Percentiles rank a stretch among this genome's conserved stretches.
These are phyloP conservation scores for Fusarium chaquense DNA, from an alignment of 2,329 filamentous ascomycete genomes.

Conservation along the genomic window DNA sequence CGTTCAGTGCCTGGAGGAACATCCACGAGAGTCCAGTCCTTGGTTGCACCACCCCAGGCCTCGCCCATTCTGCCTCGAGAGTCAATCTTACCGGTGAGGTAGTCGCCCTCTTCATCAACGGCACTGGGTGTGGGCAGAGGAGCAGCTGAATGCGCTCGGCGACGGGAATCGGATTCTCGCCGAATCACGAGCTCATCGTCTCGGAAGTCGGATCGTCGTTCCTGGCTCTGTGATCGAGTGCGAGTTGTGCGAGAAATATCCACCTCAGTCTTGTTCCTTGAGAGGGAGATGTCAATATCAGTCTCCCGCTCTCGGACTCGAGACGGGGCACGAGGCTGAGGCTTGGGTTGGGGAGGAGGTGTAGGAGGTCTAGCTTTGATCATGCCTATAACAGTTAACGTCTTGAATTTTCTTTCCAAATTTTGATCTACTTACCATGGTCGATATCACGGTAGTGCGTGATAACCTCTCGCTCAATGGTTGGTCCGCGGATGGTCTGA, in stretches of 20 bases:
- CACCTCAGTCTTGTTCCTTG: constrained; percentile 67
- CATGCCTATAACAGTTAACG: constrained; percentile 56
- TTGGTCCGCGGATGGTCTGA: constrained; percentile 77
- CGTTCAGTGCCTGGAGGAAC: constrained; percentile 85
- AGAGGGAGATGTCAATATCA: constrained; percentile 71
- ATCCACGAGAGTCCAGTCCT: constrained; percentile 85
- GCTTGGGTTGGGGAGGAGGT: constrained; percentile 60
- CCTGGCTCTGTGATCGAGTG: constrained; percentile 54
- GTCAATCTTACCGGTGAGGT: constrained; percentile 68
- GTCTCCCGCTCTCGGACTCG: constrained; percentile 64
- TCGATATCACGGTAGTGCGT: constrained; percentile 90
- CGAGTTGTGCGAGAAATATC: constrained; percentile 62
- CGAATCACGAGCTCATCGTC: constrained; percentile 78
- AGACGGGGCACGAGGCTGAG: constrained; percentile 59
- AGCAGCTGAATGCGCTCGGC: constrained; percentile 65
- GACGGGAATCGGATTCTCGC: constrained; percentile 63
- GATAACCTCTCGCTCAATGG: constrained; percentile 88
- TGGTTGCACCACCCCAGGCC: constrained; percentile 78
- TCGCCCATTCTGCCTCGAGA: constrained; percentile 76
- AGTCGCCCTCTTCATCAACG: constrained; percentile 71
- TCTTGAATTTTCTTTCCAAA: not conserved
- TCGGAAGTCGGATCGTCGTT: constrained; percentile 57
- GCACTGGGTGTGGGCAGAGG: constrained; percentile 53
- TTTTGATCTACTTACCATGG: constrained; percentile 71
- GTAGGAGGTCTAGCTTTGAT: constrained; percentile 58